phyloP scores from a whole-genome alignment of 805 yeast species.

The Candida nitratophila region DNA sequence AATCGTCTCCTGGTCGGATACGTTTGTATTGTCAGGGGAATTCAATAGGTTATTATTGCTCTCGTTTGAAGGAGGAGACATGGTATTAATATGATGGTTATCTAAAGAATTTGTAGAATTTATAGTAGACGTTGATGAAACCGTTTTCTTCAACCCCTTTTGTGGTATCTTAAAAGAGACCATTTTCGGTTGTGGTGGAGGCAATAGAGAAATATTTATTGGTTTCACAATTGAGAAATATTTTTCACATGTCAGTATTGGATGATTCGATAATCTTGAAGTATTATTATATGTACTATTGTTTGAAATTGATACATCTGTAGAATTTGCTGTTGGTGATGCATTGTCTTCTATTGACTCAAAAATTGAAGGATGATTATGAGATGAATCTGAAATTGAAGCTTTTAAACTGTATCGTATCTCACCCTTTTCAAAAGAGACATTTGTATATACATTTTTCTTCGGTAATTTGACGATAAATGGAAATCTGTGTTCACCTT shows the following conservation, averaged over 20 bases:
- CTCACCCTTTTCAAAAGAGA: slow-evolving; percentile 82
- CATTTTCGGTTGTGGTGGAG: slow-evolving; percentile 59
- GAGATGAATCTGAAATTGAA: slow-evolving; percentile 18
- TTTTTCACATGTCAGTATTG: slow-evolving; percentile 44
- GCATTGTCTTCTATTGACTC: not conserved
- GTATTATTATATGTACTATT: too few species aligned
- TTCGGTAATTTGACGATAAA: slow-evolving; percentile 77
- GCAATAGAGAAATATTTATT: slow-evolving; percentile 60
- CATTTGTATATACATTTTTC: slow-evolving; percentile 62
- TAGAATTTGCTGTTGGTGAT: slow-evolving; percentile 14
- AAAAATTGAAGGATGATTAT: not conserved
- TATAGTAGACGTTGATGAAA: slow-evolving; percentile 34
- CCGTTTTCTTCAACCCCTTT: slow-evolving; percentile 27
- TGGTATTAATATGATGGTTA: not conserved
- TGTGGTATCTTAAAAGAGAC: slow-evolving; percentile 50
- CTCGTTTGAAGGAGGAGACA: not conserved
- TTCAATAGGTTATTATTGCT: too few species aligned
- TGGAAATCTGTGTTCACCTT: slow-evolving; percentile 86
- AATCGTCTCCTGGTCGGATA: not conserved
- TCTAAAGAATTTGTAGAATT: slow-evolving; percentile 20
- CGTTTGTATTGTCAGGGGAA: too few species aligned
- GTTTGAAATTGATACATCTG: slow-evolving; percentile 4
- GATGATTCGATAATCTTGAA: slow-evolving; percentile 16
- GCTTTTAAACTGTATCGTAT: slow-evolving; percentile 60
- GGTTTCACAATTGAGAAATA: slow-evolving; percentile 61